Percentiles rank a stretch among this genome's conserved stretches.
Evolutionary conservation across 495 filamentous ascomycete species (phyloP).

Genomic region (Penicillium maclennaniae): DNA sequence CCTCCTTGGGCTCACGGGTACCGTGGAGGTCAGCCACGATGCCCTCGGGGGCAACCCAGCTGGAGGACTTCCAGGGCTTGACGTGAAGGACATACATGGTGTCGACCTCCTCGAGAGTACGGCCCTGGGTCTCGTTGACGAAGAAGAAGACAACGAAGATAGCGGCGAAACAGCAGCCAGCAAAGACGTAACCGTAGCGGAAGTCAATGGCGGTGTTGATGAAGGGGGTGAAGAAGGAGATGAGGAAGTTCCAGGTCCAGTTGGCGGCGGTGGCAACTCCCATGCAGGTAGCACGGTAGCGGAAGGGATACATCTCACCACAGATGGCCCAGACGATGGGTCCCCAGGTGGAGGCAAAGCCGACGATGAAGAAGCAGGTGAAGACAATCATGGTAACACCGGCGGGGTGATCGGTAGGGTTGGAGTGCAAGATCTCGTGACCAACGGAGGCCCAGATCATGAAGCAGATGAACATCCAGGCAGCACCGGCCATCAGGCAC

Average conservation of each 20-base stretch:
- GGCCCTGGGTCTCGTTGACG: slow-evolving; percentile 65
- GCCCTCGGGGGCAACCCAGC: slow-evolving; percentile 54
- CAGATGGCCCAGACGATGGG: slow-evolving; percentile 79
- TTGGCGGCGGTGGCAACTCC: slow-evolving; percentile 75
- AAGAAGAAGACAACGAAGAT: slow-evolving; percentile 73
- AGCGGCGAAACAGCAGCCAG: slow-evolving; percentile 61
- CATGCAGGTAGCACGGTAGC: slow-evolving; percentile 72
- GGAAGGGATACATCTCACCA: slow-evolving; percentile 76
- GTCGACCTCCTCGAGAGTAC: slow-evolving; percentile 75
- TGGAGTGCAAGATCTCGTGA: slow-evolving; percentile 53
- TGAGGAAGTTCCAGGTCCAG: slow-evolving; percentile 89
- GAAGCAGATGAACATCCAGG: slow-evolving; percentile 70
- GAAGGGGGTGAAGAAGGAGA: slow-evolving; percentile 81
- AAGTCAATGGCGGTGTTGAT: slow-evolving; percentile 66
- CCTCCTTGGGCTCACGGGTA: slow-evolving; percentile 20
- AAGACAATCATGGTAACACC: slow-evolving; percentile 74
- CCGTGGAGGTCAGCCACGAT: slow-evolving; percentile 33
- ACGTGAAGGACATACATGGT: slow-evolving; percentile 76
- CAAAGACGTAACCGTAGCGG: slow-evolving; percentile 78
- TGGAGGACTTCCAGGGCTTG: slow-evolving; percentile 60
- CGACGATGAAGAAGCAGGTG: slow-evolving; percentile 65
- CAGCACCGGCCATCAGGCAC: slow-evolving; percentile 60
- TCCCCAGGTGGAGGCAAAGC: slow-evolving; percentile 69
- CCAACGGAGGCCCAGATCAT: slow-evolving; percentile 72
- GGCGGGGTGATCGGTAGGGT: slow-evolving; percentile 52